Evolutionary conservation across 768 basidiomycete genomes (phyloP), one percentile per base, ranked within the genome.

Genomic region (Cystobasidium onofrii): DNA sequence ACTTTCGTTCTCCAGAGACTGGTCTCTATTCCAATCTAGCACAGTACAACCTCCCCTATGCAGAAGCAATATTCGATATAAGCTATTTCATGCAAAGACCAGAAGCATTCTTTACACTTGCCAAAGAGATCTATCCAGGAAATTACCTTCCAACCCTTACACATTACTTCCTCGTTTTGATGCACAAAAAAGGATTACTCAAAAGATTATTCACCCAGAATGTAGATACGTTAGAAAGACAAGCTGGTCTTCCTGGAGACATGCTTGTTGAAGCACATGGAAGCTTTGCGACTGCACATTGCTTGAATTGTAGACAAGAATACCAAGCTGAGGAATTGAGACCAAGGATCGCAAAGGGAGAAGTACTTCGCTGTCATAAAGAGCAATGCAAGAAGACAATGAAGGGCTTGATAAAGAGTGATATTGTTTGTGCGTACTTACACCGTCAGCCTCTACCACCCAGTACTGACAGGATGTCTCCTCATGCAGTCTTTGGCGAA

Each of bases 11-110:
- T 12, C 90, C 90, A 0, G 86, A 87, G 27, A 93, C 92, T 41
- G 92, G 92, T 0, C 75, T 84, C 20, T 84, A 83, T 76, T 77
- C 78, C 54, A 84, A 83, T 73, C 78, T 84, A 0, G 77, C 80
- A 63, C 77, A 78, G 23, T 80, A 83, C 74, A 79, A 82, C 46
- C 77, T 84, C 1, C 20, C 85, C 92, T 17, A 93, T 92, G n/a
- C 87, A 0, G 94, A 98, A 79, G 94, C 94, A 0, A 93, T 97
- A 34, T 98, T 98, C 78, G 90, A 97, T 76, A 89, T 98, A 94
- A 65, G 44, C 23, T 74, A 75, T 43, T 74, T 75, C 33, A 12
- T 60, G 0, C 66, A 77, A 18, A 18, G 64, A 4, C 79, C 78
- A 2, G 69, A 81, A 75, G 80, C 82, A 1, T 82, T 97, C 80